A percentile compares a stretch with the other conserved stretches of the same genome.
Evolutionary conservation across 148 eudicot genomes (phyloP).

Genomic region (Salicornia ramosissima): DNA sequence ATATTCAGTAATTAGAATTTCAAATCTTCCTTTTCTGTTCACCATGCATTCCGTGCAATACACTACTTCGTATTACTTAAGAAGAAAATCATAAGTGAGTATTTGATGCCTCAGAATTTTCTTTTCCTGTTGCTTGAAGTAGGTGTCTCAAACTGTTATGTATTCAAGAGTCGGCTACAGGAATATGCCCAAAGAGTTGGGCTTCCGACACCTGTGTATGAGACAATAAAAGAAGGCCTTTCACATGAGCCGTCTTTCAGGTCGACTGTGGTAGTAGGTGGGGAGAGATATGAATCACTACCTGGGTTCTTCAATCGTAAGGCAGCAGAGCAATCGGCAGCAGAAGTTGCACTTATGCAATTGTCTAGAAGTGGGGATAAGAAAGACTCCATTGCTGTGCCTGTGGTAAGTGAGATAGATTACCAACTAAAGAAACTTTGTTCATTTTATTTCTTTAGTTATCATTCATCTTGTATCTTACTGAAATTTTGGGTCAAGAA

Average conservation of each 20-base stretch:
- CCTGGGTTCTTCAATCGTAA: slow-evolving; percentile 80
- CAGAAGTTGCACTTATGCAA: slow-evolving; percentile 77
- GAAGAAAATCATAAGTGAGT: background rate
- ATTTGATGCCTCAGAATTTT: background rate
- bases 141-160: slow-evolving; percentile 64
- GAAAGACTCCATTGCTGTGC: slow-evolving; percentile 44
- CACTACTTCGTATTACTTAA: no score
- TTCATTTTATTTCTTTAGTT: background rate
- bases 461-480: background rate
- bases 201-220: slow-evolving; percentile 64
- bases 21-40: background rate
- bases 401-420: slow-evolving; percentile 59
- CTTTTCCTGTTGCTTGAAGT: slow-evolving; percentile 7
- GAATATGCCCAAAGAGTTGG: slow-evolving; percentile 86
- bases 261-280: slow-evolving; percentile 67
- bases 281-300: slow-evolving; percentile 67
- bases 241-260: slow-evolving; percentile 80
- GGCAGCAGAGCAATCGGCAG: slow-evolving; percentile 97
- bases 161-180: slow-evolving; percentile 90
- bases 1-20: background rate
- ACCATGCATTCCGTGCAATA: no score
- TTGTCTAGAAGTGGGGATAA: slow-evolving; percentile 38
- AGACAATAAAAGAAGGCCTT: slow-evolving; percentile 89
- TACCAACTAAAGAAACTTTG: background rate
- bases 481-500: background rate